Evolutionary conservation across 2,329 filamentous ascomycete genomes (phyloP).

Genomic region (Emericellopsis cladophorae): DNA sequence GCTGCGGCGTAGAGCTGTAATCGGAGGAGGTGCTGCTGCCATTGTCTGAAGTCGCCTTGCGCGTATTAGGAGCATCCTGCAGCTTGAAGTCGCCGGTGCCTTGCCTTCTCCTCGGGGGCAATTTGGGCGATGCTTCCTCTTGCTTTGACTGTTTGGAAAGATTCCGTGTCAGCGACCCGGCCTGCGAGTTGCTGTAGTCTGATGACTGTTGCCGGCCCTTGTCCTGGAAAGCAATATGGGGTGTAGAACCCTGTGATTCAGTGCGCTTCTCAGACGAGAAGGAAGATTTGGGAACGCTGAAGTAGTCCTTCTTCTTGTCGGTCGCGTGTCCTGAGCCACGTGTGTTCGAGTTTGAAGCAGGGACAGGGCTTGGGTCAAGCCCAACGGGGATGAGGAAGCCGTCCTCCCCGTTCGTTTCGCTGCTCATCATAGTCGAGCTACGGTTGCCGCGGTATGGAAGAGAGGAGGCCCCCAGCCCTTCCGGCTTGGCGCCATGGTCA

Average conservation of each 20-base stretch:
- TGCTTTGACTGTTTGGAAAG: constrained; percentile 27
- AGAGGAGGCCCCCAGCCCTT: constrained; percentile 58
- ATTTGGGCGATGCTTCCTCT: constrained; percentile 14
- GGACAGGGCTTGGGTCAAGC: constrained; percentile 54
- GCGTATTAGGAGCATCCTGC: constrained; percentile 66
- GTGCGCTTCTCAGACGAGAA: constrained; percentile 27
- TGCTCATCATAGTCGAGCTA: constrained; percentile 54
- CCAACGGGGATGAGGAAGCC: constrained; percentile 69
- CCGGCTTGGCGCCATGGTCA: constrained; percentile 35
- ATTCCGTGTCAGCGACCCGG: constrained; percentile 34
- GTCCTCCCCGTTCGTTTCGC: constrained; percentile 43
- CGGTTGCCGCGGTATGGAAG: constrained; percentile 68
- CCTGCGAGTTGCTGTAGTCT: constrained; percentile 41
- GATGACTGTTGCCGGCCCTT: constrained; percentile 52
- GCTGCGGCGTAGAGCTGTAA: constrained; percentile 1
- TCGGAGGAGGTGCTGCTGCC: constrained; percentile 1
- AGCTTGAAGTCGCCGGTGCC: constrained; percentile 55
- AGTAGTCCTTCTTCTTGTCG: constrained; percentile 48
- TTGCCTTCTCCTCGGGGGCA: constrained; percentile 11
- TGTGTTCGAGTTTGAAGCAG: constrained; percentile 40
- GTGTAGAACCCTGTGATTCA: constrained; percentile 48
- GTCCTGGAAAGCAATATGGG: constrained; percentile 88
- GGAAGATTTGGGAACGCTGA: constrained; percentile 29
- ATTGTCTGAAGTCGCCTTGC: constrained; percentile 18
- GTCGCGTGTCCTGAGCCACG: constrained; percentile 28